These are phyloP conservation scores for Nicotiana knightiana DNA, from an alignment of 257 asterid genomes.

Conservation along the genomic window DNA sequence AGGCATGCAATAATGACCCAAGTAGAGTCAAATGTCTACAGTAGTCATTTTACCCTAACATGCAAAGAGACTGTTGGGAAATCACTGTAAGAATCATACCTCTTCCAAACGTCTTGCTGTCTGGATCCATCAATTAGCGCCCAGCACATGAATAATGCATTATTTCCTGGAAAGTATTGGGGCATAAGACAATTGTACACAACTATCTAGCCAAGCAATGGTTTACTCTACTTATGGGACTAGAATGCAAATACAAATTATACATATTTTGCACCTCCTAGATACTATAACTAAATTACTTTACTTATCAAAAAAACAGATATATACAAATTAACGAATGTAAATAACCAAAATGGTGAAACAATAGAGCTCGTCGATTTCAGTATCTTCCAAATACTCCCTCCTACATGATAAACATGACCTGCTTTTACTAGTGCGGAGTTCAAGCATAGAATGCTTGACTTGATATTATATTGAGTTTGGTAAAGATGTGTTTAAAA, in stretches of 20 bases:
- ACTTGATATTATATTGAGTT: too few species aligned
- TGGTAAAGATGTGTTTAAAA: too few species aligned
- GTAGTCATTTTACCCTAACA: background rate
- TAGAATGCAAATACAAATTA: background rate
- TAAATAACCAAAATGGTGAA: background rate
- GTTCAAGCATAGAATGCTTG: too few species aligned
- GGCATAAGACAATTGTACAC: background rate
- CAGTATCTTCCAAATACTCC: background rate
- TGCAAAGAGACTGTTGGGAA: background rate
- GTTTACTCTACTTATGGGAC: background rate
- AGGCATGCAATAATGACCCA: background rate
- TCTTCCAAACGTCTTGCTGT: constrained; percentile 88
- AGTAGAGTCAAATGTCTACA: background rate
- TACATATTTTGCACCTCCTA: too few species aligned
- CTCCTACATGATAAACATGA: too few species aligned
- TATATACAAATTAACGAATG: background rate
- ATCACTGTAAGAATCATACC: constrained; percentile 34
- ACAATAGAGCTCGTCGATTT: background rate
- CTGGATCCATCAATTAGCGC: constrained; percentile 83
- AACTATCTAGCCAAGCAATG: background rate
- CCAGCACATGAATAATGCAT: constrained; percentile 40
- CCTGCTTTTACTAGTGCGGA: too few species aligned
- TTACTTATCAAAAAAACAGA: background rate
- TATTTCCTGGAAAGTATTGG: constrained; percentile 26
- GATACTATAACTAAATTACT: too few species aligned